Percentiles rank a stretch among this genome's conserved stretches.
Evolutionary conservation across 805 yeast genomes (phyloP).

Genomic region (Vanderwaltozyma verrucispora): DNA sequence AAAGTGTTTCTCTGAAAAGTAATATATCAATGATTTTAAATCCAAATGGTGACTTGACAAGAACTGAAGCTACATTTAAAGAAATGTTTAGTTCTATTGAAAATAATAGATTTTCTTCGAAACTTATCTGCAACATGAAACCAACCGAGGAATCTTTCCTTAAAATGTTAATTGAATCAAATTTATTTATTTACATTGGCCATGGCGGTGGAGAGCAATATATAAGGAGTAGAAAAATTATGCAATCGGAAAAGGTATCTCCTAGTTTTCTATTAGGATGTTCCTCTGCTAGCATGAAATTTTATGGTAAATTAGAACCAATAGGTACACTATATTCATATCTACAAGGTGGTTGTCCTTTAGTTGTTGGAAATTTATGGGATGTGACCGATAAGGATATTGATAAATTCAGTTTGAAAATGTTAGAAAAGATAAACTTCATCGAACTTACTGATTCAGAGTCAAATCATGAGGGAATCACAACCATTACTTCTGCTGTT

Average conservation of each 20-base stretch:
- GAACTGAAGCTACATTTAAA: constrained; percentile 53
- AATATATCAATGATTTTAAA: constrained; percentile 60
- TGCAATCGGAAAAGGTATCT: constrained; percentile 35
- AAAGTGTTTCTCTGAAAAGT: constrained; percentile 15
- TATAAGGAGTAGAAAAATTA: constrained; percentile 45
- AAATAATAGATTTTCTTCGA: constrained; percentile 33
- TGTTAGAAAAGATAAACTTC: constrained; percentile 62
- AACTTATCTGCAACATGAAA: constrained; percentile 40
- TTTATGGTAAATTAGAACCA: constrained; percentile 54
- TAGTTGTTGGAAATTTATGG: constrained; percentile 84
- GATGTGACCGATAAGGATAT: constrained; percentile 96
- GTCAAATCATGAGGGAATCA: constrained; percentile 5
- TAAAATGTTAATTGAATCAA: constrained; percentile 31
- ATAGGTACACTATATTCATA: constrained; percentile 71
- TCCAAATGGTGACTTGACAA: constrained; percentile 66
- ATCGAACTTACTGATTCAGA: constrained; percentile 7
- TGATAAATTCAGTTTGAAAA: constrained; percentile 57
- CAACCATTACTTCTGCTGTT: constrained; percentile 47
- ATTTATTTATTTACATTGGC: constrained; percentile 70
- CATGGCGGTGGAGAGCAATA: constrained; percentile 97
- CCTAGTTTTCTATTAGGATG: constrained; percentile 77
- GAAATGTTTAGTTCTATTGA: constrained; percentile 30
- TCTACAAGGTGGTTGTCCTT: constrained; percentile 70
- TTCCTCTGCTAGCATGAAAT: constrained; percentile 64
- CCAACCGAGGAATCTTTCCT: constrained; percentile 52